Evolutionary conservation across 768 basidiomycete genomes (phyloP).

Genomic region (Russula griseocarnosa): DNA sequence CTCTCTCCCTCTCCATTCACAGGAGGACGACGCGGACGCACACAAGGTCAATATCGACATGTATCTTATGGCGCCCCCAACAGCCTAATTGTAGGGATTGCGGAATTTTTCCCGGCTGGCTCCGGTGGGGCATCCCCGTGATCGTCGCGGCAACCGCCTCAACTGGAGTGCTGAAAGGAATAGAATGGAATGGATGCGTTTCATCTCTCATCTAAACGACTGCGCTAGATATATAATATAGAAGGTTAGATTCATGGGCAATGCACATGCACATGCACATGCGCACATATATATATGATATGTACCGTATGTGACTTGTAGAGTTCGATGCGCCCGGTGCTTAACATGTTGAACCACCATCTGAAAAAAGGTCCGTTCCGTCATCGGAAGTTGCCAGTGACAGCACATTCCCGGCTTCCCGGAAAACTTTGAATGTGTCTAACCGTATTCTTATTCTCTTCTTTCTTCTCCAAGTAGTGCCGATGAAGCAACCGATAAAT

Average conservation of each 20-base stretch:
- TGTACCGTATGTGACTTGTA: background rate
- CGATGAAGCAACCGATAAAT: background rate
- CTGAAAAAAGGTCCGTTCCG: background rate
- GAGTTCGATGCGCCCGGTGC: background rate
- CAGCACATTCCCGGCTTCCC: background rate
- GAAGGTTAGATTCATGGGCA: background rate
- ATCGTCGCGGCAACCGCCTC: too few relatives aligned
- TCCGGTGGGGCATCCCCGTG: too few relatives aligned
- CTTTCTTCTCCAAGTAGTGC: background rate
- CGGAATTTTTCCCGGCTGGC: background rate
- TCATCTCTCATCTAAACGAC: too few relatives aligned
- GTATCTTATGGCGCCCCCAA: conserved; percentile 4
- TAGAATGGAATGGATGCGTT: too few relatives aligned
- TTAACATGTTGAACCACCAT: too few relatives aligned
- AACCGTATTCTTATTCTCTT: too few relatives aligned
- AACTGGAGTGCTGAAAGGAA: too few relatives aligned
- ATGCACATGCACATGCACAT: background rate
- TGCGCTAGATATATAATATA: too few relatives aligned
- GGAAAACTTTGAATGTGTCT: too few relatives aligned
- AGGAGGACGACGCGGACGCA: conserved; percentile 15
- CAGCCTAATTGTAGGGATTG: too few relatives aligned
- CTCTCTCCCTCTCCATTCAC: too few relatives aligned
- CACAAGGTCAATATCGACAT: conserved; percentile 14
- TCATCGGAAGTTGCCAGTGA: background rate
- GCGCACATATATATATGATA: too few relatives aligned